Evolutionary conservation across 441 rosid species (phyloP).

Genomic region (Mallotus japonicus): DNA sequence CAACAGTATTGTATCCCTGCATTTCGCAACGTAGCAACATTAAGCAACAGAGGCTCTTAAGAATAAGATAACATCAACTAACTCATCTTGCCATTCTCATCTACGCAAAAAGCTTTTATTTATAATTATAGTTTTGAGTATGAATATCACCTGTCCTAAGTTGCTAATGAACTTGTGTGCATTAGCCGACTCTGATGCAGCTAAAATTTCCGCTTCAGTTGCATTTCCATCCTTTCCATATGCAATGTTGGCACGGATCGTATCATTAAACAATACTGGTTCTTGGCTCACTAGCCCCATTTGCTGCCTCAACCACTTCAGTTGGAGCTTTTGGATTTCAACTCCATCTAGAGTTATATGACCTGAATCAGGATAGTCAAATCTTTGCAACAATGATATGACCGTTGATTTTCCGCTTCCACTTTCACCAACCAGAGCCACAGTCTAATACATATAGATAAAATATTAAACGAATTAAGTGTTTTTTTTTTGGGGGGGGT

Average conservation of each 20-base stretch:
- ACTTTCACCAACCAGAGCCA: conserved; percentile 86
- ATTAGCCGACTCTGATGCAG: conserved; percentile 63
- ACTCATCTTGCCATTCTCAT: no score
- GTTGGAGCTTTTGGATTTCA: conserved; percentile 40
- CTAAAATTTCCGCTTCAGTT: conserved; percentile 53
- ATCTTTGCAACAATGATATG: conserved; percentile 63
- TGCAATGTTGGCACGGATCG: conserved; percentile 64
- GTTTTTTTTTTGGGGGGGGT: not conserved
- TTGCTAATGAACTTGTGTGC: conserved; percentile 72
- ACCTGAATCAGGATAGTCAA: conserved; percentile 72
- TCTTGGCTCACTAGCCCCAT: conserved; percentile 76
- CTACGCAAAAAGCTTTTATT: no score
- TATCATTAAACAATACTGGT: conserved; percentile 68
- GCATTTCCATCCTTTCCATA: conserved; percentile 66
- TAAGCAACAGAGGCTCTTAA: not conserved
- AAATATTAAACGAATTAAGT: not conserved
- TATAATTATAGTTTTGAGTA: no score
- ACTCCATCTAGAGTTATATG: conserved; percentile 58
- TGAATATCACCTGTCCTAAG: conserved; percentile 47
- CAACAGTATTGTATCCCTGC: conserved; percentile 65
- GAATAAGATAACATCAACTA: no score
- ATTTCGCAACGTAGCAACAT: conserved; percentile 5
- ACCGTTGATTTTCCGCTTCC: conserved; percentile 78
- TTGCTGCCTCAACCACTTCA: conserved; percentile 70
- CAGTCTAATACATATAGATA: conserved; percentile 42